Evolutionary conservation across 352 stramenopile genomes (phyloP).

Genomic region (Nothophytophthora sp.): DNA sequence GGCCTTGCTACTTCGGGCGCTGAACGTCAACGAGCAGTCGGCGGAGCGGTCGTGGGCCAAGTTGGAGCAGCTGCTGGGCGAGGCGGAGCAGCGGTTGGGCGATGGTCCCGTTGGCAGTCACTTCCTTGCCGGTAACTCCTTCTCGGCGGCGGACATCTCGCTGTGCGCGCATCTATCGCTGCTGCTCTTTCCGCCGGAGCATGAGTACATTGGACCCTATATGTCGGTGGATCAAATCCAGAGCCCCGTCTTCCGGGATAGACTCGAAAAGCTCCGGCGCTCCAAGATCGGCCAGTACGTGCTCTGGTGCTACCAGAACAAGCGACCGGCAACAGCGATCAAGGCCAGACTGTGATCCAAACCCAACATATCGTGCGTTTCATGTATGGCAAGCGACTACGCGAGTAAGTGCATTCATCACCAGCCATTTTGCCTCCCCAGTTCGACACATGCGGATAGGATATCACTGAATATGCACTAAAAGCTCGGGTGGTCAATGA

Average conservation of each 20-base stretch:
- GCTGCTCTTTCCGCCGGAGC: conserved; percentile 35
- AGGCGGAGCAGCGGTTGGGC: conserved; percentile 30
- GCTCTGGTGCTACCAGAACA: conserved; percentile 57
- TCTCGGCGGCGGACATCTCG: conserved; percentile 55
- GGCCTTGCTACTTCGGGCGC: conserved; percentile 17
- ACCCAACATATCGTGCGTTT: background rate
- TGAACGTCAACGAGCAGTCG: conserved; percentile 36
- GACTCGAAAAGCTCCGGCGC: conserved; percentile 25
- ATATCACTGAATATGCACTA: no score
- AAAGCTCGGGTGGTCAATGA: no score
- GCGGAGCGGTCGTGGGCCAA: conserved; percentile 28
- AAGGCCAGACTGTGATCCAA: conserved; percentile 13
- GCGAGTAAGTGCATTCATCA: no score
- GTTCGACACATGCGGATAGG: no score
- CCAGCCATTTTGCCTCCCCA: no score
- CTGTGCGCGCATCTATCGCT: conserved; percentile 54
- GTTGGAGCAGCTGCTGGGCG: conserved; percentile 26
- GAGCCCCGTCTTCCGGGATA: conserved; percentile 23
- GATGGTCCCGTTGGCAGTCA: conserved; percentile 34
- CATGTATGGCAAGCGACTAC: no score
- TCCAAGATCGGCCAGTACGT: conserved; percentile 51
- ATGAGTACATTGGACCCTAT: conserved; percentile 38
- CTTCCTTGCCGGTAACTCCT: conserved; percentile 39
- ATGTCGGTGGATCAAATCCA: conserved; percentile 22
- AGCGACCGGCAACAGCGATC: conserved; percentile 22